A percentile compares a stretch with the other conserved stretches of the same genome.
Conservation (phyloP, 2,329 filamentous ascomycete species). For the Helotiales sp. region DNA sequence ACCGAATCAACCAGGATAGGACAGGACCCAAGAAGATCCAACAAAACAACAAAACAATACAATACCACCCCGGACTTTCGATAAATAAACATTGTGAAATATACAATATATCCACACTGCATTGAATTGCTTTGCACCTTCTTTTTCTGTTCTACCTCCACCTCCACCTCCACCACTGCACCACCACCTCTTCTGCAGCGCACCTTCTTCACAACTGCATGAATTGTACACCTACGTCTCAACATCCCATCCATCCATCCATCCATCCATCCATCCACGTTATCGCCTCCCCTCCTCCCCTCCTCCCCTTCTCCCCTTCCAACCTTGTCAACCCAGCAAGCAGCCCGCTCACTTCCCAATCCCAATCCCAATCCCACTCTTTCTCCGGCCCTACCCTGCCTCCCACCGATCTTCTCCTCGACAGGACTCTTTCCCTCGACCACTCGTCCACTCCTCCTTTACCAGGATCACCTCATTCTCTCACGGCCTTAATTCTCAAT, state of each 20-base stretch:
- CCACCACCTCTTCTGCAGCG: background rate
- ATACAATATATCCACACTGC: background rate
- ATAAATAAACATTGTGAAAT: background rate
- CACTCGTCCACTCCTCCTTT: constrained; percentile 9
- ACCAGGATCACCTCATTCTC: constrained; percentile 26
- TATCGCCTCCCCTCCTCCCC: constrained; percentile 6
- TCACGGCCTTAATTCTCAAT: constrained; percentile 20
- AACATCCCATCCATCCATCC: background rate
- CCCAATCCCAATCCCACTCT: too few relatives aligned
- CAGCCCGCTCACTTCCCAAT: constrained; percentile 14
- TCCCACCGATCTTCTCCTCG: background rate
- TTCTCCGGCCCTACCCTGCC: constrained; percentile 2
- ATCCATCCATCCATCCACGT: constrained; percentile 10
- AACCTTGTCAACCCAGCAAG: background rate
- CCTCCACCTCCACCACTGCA: background rate
- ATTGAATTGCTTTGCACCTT: background rate
- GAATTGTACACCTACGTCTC: background rate
- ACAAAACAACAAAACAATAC: constrained; percentile 3
- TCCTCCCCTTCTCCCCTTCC: background rate
- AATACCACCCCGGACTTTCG: background rate
- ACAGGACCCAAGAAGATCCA: background rate
- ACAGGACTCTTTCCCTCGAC: constrained; percentile 4
- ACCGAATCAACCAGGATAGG: background rate
- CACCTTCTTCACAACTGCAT: constrained; percentile 6
- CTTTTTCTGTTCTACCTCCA: background rate